These are phyloP conservation scores for Bipolaris zeicola DNA, from an alignment of 2,329 filamentous ascomycete genomes.

Conservation along the genomic window DNA sequence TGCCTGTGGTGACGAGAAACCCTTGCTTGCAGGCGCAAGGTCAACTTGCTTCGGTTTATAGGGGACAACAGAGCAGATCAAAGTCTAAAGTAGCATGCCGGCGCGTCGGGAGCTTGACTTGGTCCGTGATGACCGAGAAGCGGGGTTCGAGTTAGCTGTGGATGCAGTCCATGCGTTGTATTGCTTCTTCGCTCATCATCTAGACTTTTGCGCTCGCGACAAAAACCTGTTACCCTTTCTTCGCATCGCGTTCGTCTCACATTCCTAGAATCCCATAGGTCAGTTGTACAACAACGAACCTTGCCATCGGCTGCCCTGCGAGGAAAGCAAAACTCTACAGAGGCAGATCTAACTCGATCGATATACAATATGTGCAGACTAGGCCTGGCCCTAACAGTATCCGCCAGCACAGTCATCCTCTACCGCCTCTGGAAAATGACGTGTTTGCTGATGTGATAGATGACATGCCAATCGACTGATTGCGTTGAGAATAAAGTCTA, in stretches of 20 bases:
- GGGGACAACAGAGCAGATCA: background rate
- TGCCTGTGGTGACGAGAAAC: background rate
- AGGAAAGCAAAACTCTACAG: background rate
- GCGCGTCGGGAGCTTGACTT: background rate
- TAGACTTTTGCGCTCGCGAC: background rate
- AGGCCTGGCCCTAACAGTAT: background rate
- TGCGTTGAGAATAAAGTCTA: background rate
- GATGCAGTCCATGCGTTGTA: conserved; percentile 4
- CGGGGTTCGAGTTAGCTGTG: conserved; percentile 2
- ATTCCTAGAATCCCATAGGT: background rate
- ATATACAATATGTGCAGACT: background rate
- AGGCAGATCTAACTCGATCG: background rate
- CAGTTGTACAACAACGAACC: too few species aligned
- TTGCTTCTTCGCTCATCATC: conserved; percentile 3
- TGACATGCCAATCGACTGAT: background rate
- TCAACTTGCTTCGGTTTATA: background rate
- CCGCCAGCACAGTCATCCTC: background rate
- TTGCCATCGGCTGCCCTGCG: background rate
- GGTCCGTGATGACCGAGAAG: conserved; percentile 2
- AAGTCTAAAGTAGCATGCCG: background rate
- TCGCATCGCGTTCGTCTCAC: background rate
- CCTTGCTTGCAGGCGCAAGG: background rate
- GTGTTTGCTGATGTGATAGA: background rate
- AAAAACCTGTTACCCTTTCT: background rate
- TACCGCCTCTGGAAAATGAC: background rate